Base-by-base conservation (phyloP, 2,329 filamentous ascomycete genomes). In the Exophiala phaeomuriformis region DNA sequence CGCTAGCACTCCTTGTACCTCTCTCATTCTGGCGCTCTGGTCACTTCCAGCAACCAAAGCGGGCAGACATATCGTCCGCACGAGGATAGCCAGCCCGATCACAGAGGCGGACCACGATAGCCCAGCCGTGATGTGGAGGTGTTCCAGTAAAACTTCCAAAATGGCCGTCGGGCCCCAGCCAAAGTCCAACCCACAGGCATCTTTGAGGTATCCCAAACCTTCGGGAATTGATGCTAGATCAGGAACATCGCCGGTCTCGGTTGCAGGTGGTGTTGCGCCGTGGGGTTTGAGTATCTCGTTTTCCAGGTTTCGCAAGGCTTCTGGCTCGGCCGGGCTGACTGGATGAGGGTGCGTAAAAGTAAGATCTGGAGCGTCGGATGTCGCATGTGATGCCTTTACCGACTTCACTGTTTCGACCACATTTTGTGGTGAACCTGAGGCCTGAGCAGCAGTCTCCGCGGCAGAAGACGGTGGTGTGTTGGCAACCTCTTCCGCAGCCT, bases 31-130 rank as follows among this genome's bases (percentile, higher is more conserved):
- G 27, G 85, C 82, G 36, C 74, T 70, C 49, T 79, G 78, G 64
- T 88, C 82, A 41, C 82, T 78, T 10, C 81, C 78, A 35, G 71
- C 67, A 8, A 62, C n/a, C 28, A 88, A 66, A 61, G 81, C 82
- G 9, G 87, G 79, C 56, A 84, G 82, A 64, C 91, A 75, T 61
- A 93, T 75, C 5, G 77, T 54, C 57, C 91, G 87, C 56, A 90
- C 72, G 4, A 82, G 54, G 1, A 90, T 33, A 33, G 85, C 83
- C 0, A 84, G 79, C 3, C 77, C 69, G 42, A 84, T 69, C 63
- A 96, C 86, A 55, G 86, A 81, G 1, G 75, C 83, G 77, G 87
- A 90, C 93, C 93, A 97, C 8, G 89, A 88, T 51, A 88, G 71
- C 35, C 85, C 88, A 4, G 67, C 73, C 63, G 78, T 84, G 57